Evolutionary conservation across 345 rosid genomes (phyloP), one percentile per base, ranked within the genome.

Genomic region (Mercurialis annua): DNA sequence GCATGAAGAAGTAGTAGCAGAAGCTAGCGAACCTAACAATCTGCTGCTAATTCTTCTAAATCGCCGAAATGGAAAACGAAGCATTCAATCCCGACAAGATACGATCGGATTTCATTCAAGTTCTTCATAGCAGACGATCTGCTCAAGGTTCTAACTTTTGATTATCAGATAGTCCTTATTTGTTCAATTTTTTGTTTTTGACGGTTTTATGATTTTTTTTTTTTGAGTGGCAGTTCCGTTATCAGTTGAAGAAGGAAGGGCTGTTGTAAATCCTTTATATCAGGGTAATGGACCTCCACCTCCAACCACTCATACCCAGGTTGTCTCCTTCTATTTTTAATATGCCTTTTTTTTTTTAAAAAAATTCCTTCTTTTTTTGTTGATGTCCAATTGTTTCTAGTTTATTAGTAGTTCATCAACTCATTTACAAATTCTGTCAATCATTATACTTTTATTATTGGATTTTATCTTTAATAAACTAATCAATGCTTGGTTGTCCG

Each of bases 261-360:
- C 90, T 1, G 92, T 87, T 67, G 49, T 65, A 60, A 62, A 66
- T 67, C 96, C 96, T 29, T 38, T 89, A n/a, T 89, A 49, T 72
- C 95, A 85, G 76, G 82, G 76, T 52, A 77, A n/a, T 49, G 49
- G n/a, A n/a, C n/a, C n/a, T n/a, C n/a, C 76, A 36, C 89, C 80
- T 2, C 82, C 84, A 21, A 55, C 57, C 8, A 51, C 31, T 71
- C 40, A 38, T 31, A 78, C 84, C 21, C 59, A 81, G 88, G 96
- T 90, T 30, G 10, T 26, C 16, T 29, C 6, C 3, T 55, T 54
- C n/a, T n/a, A n/a, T 26, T 12, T 12, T 43, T 24, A 40, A 0
- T 18, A 27, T n/a, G 46, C 20, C 6, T 5, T 15, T 31, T 29
- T 15, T 10, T 26, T 20, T 64, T 47, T 54, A 47, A n/a, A 27